Base-by-base conservation (phyloP, 148 eudicot genomes). In the Nepenthes gracilis region DNA sequence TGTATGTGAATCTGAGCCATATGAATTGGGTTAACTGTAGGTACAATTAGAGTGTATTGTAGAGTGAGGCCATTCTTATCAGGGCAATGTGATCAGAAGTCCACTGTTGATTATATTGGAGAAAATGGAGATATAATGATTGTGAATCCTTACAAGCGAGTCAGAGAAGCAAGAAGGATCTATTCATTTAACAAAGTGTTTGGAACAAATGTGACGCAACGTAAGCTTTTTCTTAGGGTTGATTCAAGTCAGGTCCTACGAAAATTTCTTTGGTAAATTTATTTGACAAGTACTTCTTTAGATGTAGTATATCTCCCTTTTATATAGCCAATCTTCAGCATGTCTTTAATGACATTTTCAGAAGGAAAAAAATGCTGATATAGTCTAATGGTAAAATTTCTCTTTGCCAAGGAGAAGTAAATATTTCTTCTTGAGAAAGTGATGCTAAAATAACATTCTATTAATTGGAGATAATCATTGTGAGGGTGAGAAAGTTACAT, bases 41-140 rank as follows among this genome's bases (percentile, higher is more conserved):
- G 99, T 64, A 60, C 92, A 47, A 93, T 93, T 48, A 82, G 99
- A 78, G 99, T 93, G 33, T 89, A 86, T 49, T 93, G 99, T 74
- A 77, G 99, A 67, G 95, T 93, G 33, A 81, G 87, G 59, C 99
- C 99, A 15, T 82, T 93, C 69, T 74, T 81, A 59, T 68, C 80
- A 11, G 87, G 84, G 32, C 85, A 80, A 64, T 52, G 68, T 35
- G 74, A 78, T 60, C 72, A 68, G 57, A 76, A 70, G 77, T 81
- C 99, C 12, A 89, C 92, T 7, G 86, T 93, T 35, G 97, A 93
- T 56, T 79, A 89, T 59, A 84, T 93, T 43, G 99, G 97, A 65
- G 99, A 93, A 78, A 75, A 93, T 72, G 99, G 99, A 63, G 78
- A 79, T 69, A 71, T 93, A 54, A 86, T 93, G 84, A 89, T 93